Evolutionary conservation across 2,329 filamentous ascomycete species (phyloP).

Genomic region (Fusarium decemcellulare): DNA sequence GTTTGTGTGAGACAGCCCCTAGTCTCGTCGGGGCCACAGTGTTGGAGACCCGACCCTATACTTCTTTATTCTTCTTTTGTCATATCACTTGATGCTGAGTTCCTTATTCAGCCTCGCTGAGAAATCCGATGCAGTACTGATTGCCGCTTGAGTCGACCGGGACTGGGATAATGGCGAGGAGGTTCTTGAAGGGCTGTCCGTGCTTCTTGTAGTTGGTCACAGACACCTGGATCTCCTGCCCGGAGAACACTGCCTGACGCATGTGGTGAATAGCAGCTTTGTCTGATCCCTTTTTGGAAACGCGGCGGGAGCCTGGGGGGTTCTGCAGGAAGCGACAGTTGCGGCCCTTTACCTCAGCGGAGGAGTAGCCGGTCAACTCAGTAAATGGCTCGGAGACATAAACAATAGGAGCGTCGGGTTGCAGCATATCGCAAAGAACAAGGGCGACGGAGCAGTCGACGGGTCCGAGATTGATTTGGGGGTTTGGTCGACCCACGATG

Average conservation of each 20-base stretch:
- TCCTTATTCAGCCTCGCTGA: conserved; percentile 72
- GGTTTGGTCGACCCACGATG: conserved; percentile 79
- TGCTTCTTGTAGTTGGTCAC: conserved; percentile 88
- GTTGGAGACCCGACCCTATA: neutral
- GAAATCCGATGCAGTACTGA: conserved; percentile 85
- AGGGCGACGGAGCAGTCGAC: conserved; percentile 90
- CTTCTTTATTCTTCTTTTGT: neutral
- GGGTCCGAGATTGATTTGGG: conserved; percentile 83
- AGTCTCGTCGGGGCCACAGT: neutral
- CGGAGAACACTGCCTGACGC: conserved; percentile 60
- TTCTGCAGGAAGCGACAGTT: conserved; percentile 91
- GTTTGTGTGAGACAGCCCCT: neutral
- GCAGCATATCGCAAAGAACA: conserved; percentile 83
- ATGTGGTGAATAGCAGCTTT: conserved; percentile 72
- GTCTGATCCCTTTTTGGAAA: conserved; percentile 34
- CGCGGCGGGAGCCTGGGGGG: conserved; percentile 67
- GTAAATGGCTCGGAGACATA: conserved; percentile 88
- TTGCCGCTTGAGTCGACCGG: conserved; percentile 74
- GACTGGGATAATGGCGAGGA: conserved; percentile 89
- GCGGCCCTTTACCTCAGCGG: conserved; percentile 79
- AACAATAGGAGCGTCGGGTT: conserved; percentile 83
- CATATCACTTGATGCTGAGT: neutral
- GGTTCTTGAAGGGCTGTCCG: conserved; percentile 84
- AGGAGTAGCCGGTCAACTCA: conserved; percentile 83
- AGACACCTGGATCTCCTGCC: conserved; percentile 62